A percentile compares a stretch with the other conserved stretches of the same genome.
Evolutionary conservation across 108 stramenopile species (phyloP).

Genomic region (Cyclotella kingstonii): DNA sequence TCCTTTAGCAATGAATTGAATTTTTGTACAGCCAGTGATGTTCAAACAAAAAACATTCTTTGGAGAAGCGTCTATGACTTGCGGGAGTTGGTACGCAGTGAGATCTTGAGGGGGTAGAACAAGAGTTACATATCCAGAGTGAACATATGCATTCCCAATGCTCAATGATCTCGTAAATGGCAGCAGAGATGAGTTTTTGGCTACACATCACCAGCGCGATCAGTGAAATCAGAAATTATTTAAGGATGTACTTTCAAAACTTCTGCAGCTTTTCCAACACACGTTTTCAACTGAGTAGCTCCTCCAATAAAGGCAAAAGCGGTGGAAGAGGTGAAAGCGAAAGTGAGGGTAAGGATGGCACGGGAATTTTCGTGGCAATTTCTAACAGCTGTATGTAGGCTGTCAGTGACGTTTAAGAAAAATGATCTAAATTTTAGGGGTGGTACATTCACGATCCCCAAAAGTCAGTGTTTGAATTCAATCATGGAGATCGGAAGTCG

Average conservation of each 20-base stretch:
- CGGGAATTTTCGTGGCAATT: too few species aligned
- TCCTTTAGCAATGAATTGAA: constrained; percentile 97
- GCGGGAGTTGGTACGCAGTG: constrained; percentile 73
- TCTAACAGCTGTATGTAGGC: too few species aligned
- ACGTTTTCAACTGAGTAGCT: constrained; percentile 86
- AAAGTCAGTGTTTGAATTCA: too few species aligned
- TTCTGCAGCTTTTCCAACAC: constrained; percentile 89
- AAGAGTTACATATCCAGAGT: constrained; percentile 95
- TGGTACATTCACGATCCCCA: too few species aligned
- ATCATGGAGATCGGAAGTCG: too few species aligned
- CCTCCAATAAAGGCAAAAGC: too few species aligned
- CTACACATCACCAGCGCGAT: constrained; percentile 93
- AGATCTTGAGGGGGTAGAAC: constrained; percentile 90
- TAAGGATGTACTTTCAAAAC: constrained; percentile 96
- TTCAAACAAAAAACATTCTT: constrained; percentile 92
- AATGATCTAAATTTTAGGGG: too few species aligned
- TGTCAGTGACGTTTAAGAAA: too few species aligned
- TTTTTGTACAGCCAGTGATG: constrained; percentile 98
- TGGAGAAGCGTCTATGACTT: constrained; percentile 82
- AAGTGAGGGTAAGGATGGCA: too few species aligned
- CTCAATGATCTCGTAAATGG: constrained; percentile 98
- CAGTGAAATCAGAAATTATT: constrained; percentile 95
- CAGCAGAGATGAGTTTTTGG: constrained; percentile 90
- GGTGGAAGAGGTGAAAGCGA: too few species aligned
- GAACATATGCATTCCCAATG: constrained; percentile 98